Percentiles rank a stretch among this genome's conserved stretches.
Conservation (phyloP, 768 basidiomycete genomes). For the Leccinellum rugosiceps region DNA sequence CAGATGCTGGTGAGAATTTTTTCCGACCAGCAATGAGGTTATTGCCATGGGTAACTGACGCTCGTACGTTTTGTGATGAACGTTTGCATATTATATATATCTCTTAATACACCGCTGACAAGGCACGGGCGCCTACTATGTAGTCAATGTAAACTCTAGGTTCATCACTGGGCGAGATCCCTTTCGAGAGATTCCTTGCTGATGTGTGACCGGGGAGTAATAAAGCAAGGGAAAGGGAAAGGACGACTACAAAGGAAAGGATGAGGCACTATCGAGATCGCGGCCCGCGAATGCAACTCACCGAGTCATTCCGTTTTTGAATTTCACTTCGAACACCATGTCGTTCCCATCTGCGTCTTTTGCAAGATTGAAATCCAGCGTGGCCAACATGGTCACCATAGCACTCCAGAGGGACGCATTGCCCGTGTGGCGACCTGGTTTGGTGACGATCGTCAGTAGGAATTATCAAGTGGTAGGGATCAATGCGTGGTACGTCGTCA, state of each 20-base stretch:
- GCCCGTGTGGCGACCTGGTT: conserved; percentile 10
- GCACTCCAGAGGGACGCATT: conserved; percentile 6
- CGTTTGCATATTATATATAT: no score
- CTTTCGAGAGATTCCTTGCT: conserved; percentile 5
- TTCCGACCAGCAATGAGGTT: no score
- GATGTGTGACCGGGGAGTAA: conserved; percentile 10
- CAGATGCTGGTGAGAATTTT: no score
- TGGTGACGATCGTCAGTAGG: background rate
- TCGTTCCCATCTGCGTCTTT: conserved; percentile 7
- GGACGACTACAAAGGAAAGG: conserved; percentile 1
- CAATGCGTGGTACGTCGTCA: background rate
- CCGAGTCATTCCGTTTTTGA: conserved; percentile 4
- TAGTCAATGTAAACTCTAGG: background rate
- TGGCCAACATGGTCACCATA: conserved; percentile 22
- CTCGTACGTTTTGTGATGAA: no score
- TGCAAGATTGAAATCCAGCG: conserved; percentile 14
- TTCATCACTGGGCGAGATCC: background rate
- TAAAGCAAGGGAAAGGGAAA: conserved; percentile 15
- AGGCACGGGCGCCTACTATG: background rate
- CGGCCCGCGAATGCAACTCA: background rate
- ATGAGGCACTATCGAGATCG: background rate
- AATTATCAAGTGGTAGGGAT: background rate
- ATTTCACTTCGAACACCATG: conserved; percentile 3
- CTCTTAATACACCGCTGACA: background rate
- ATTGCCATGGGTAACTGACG: no score